These are phyloP conservation scores for Alnus glutinosa DNA, from an alignment of 306 rosid genomes.

Conservation along the genomic window DNA sequence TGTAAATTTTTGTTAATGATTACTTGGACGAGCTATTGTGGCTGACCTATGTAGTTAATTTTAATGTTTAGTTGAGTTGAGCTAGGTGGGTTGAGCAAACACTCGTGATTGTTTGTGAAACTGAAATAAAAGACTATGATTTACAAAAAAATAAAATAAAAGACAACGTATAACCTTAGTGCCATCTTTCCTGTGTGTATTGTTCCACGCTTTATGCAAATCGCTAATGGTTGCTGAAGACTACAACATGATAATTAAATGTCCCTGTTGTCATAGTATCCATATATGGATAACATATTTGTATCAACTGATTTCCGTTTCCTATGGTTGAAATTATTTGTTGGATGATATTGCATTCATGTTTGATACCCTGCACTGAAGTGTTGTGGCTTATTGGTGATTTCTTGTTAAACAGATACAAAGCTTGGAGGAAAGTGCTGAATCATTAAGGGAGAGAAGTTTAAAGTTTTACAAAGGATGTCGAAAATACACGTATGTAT, in stretches of 20 bases:
- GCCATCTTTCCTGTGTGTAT: slow-evolving; percentile 5
- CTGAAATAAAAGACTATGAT: not conserved
- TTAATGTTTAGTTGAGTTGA: not conserved
- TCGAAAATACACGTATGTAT: slow-evolving; percentile 95
- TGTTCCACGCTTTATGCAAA: not conserved
- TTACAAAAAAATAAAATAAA: not conserved
- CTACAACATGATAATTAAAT: not conserved
- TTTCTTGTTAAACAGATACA: slow-evolving; percentile 71
- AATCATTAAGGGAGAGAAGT: slow-evolving; percentile 91
- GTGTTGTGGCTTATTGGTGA: slow-evolving; percentile 23
- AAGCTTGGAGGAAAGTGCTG: slow-evolving; percentile 97
- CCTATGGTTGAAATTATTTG: not conserved
- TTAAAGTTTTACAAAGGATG: slow-evolving; percentile 94
- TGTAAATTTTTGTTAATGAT: not conserved
- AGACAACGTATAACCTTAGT: not conserved
- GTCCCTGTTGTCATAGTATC: not conserved
- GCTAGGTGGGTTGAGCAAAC: not conserved
- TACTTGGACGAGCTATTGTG: not conserved
- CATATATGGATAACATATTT: not conserved
- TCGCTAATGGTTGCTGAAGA: not conserved
- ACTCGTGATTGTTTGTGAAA: not conserved
- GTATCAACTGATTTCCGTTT: not conserved
- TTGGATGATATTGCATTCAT: slow-evolving; percentile 15
- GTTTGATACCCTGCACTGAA: slow-evolving; percentile 20
- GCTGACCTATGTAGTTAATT: not conserved